phyloP scores from a whole-genome alignment of 768 basidiomycete species.

The Udeniomyces megalosporus region DNA sequence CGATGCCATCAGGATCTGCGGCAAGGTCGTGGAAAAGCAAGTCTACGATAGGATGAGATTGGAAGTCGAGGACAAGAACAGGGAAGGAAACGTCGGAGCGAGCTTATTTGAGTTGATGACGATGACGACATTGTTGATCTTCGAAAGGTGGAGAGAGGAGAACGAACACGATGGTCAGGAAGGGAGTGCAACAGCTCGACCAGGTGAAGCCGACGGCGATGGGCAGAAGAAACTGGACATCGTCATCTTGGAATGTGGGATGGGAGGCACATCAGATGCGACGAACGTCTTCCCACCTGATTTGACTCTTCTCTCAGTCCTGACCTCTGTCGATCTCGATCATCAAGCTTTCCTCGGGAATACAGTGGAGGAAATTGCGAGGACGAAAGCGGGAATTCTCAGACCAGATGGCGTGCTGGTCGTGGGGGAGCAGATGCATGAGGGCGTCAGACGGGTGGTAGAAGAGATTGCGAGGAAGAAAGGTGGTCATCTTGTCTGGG shows the following conservation, averaged over 20 bases:
- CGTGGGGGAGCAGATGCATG: constrained; percentile 30
- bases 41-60: constrained; percentile 38
- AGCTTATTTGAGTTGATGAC: constrained; percentile 76
- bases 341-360: constrained; percentile 79
- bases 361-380: constrained; percentile 55
- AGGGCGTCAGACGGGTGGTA: constrained; percentile 36
- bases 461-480: constrained; percentile 16
- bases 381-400: constrained; percentile 70
- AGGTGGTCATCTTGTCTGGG: constrained; percentile 13
- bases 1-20: constrained; percentile 61
- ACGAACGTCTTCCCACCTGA: constrained; percentile 72
- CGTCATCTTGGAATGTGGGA: constrained; percentile 78
- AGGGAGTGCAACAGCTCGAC: no score
- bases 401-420: constrained; percentile 34
- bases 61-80: constrained; percentile 36
- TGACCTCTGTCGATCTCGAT: constrained; percentile 80
- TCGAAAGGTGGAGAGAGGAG: constrained; percentile 41
- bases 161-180: constrained; percentile 19
- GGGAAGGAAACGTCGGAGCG: constrained; percentile 31
- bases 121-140: constrained; percentile 56
- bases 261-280: constrained; percentile 84
- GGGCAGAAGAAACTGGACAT: constrained; percentile 40
- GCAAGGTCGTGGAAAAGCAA: constrained; percentile 36
- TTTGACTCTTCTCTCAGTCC: constrained; percentile 54
- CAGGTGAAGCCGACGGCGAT: constrained; percentile 17